A percentile compares a stretch with the other conserved stretches of the same genome.
phyloP scores from a whole-genome alignment of 345 rosid species.

The Salix dunnii region DNA sequence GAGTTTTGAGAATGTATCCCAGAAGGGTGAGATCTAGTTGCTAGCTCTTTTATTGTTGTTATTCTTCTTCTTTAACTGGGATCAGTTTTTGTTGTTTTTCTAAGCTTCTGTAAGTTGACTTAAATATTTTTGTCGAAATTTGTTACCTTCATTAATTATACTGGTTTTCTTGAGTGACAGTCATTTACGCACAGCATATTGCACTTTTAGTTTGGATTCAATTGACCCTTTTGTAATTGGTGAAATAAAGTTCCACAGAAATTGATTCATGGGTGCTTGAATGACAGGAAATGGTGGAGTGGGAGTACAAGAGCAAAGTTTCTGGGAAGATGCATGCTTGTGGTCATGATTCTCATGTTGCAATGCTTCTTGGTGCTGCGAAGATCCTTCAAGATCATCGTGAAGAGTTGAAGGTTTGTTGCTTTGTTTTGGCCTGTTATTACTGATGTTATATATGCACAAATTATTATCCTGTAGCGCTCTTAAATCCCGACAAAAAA shows the following conservation, averaged over 20 bases:
- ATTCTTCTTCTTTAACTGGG: background rate
- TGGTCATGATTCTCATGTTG: constrained; percentile 83
- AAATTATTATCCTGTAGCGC: background rate
- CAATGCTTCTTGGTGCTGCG: constrained; percentile 86
- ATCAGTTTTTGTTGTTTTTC: background rate
- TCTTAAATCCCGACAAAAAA: background rate
- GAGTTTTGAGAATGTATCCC: background rate
- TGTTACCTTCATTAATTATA: background rate
- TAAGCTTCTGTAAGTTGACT: background rate
- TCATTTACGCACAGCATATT: background rate
- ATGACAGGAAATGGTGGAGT: constrained; percentile 79
- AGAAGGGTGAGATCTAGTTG: background rate
- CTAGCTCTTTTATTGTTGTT: background rate
- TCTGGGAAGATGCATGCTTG: constrained; percentile 91
- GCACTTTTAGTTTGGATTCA: background rate
- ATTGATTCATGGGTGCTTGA: constrained; percentile 1
- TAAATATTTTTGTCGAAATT: background rate
- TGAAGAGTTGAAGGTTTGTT: constrained; percentile 34
- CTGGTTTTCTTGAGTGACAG: background rate
- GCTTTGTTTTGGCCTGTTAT: background rate
- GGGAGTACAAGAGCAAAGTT: constrained; percentile 77
- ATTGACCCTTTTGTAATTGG: background rate
- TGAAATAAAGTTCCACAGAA: background rate
- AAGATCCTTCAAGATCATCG: constrained; percentile 63
- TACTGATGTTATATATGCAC: too few species aligned